Percentiles rank a stretch among this genome's conserved stretches.
Evolutionary conservation across 139 green algal species (phyloP).

Genomic region (Chlorella sp.): DNA sequence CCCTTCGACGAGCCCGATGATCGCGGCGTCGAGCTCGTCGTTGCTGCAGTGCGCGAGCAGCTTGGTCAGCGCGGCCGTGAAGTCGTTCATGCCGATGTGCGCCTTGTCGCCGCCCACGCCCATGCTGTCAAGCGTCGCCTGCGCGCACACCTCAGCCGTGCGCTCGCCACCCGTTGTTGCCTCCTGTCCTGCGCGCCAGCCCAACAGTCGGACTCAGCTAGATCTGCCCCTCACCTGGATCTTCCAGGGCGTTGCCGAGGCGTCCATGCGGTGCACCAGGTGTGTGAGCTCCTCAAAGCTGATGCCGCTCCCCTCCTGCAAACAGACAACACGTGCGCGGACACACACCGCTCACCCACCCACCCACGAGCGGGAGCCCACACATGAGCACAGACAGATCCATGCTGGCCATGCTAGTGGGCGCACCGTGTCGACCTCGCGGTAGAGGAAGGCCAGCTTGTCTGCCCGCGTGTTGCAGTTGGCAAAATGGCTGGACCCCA

Average conservation of each 20-base stretch:
- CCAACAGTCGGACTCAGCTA: too few relatives aligned
- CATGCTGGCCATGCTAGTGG: too few relatives aligned
- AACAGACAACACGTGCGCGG: too few relatives aligned
- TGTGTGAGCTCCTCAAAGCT: slow-evolving; percentile 14
- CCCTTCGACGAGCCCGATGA: slow-evolving; percentile 5
- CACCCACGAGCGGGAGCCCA: too few relatives aligned
- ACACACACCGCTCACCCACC: too few relatives aligned
- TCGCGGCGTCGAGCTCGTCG: slow-evolving; percentile 18
- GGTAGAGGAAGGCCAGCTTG: slow-evolving; percentile 31
- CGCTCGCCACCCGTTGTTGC: background rate
- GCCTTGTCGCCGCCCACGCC: background rate
- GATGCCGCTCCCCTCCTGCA: slow-evolving; percentile 4
- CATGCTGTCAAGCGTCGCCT: background rate
- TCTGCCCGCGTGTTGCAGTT: slow-evolving; percentile 21
- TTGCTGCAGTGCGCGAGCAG: slow-evolving; percentile 14
- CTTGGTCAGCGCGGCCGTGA: slow-evolving; percentile 1
- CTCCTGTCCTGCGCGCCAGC: background rate
- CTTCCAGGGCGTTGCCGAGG: slow-evolving; percentile 11
- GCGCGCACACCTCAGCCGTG: background rate
- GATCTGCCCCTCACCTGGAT: slow-evolving; percentile 8
- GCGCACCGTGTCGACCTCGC: slow-evolving; percentile 22
- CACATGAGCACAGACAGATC: too few relatives aligned
- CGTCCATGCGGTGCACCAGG: slow-evolving; percentile 21
- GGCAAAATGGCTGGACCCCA: slow-evolving; percentile 12
- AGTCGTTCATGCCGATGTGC: slow-evolving; percentile 17